phyloP scores from a whole-genome alignment of 2,329 filamentous ascomycete species.

The Aspergillus luchuensis region DNA sequence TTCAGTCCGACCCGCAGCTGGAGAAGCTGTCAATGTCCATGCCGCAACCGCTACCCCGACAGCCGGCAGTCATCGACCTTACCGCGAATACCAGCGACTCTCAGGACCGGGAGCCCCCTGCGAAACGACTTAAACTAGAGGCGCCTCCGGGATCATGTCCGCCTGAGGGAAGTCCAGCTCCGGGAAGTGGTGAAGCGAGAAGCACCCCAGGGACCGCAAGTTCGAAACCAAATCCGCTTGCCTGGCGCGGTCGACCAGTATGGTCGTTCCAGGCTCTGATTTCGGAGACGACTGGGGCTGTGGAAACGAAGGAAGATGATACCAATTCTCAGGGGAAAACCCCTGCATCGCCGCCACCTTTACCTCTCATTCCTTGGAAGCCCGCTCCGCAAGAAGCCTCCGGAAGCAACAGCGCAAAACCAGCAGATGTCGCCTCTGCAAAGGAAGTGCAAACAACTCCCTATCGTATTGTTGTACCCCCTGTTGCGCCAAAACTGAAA shows the following conservation, averaged over 20 bases:
- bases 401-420: slow-evolving; percentile 16
- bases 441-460: slow-evolving; percentile 43
- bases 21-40: slow-evolving; percentile 31
- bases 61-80: slow-evolving; percentile 41
- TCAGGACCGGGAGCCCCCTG: slow-evolving; percentile 39
- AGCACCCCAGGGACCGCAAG: slow-evolving; percentile 30
- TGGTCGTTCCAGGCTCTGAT: slow-evolving; percentile 45
- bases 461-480: slow-evolving; percentile 41
- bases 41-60: slow-evolving; percentile 28
- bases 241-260: slow-evolving; percentile 40
- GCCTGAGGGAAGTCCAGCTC: slow-evolving; percentile 25
- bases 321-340: slow-evolving; percentile 27
- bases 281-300: slow-evolving; percentile 34
- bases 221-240: slow-evolving; percentile 31
- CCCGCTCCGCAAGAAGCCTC: slow-evolving; percentile 23
- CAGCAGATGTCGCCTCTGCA: slow-evolving; percentile 28
- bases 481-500: slow-evolving; percentile 38
- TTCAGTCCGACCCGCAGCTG: slow-evolving; percentile 26
- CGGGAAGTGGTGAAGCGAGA: slow-evolving; percentile 30
- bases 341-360: slow-evolving; percentile 37
- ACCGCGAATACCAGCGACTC: slow-evolving; percentile 33
- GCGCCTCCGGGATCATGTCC: slow-evolving; percentile 25
- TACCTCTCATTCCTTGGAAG: slow-evolving; percentile 43
- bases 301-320: slow-evolving; percentile 27
- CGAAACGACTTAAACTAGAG: slow-evolving; percentile 42